Evolutionary conservation across 768 basidiomycete species (phyloP), one percentile per base, ranked within the genome.

Genomic region (Collybia sordida): DNA sequence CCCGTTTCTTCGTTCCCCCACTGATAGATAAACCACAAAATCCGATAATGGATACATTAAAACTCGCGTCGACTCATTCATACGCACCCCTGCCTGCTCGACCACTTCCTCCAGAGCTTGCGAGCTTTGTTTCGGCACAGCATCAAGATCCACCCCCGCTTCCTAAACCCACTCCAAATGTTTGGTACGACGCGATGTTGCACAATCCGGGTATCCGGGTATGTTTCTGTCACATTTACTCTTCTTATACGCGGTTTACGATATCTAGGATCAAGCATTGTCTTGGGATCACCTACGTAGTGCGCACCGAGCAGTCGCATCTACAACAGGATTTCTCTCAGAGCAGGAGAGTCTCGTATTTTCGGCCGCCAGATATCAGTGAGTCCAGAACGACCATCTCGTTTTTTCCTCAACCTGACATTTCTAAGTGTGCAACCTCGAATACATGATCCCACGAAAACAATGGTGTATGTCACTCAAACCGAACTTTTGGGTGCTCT

Each of bases 11-110:
- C 48, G 71, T 89, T n/a, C 84, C 87, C 8, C 65, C 57, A n/a
- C 66, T 92, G 39, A 68, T 74, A n/a, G 79, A 90, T 51, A 81
- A 78, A 54, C 88, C 89, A 2, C 89, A 90, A 60, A 84, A 92
- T 62, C 89, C 88, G 2, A 88, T 90, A 54, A 70, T 90, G 64
- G 82, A 86, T 37, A 67, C 73, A 15, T 53, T 88, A 19, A 74
- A 72, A 25, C 54, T 67, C 15, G 59, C 67, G 43, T 47, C 54
- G 12, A 37, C 47, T 27, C 65, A 61, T 0, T 27, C 22, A 17
- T 40, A 48, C 18, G 41, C 44, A 37, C 51, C 35, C 12, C 52
- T 52, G 19, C 36, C 60, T 18, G 52, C 54, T 37, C 46, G 51
- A 42, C 57, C 27, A 17, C 50, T 70, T 21, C 69, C 71, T 6